Evolutionary conservation across 495 filamentous ascomycete species (phyloP), one percentile per base, ranked within the genome.

Genomic region (Emericellopsis terricola): DNA sequence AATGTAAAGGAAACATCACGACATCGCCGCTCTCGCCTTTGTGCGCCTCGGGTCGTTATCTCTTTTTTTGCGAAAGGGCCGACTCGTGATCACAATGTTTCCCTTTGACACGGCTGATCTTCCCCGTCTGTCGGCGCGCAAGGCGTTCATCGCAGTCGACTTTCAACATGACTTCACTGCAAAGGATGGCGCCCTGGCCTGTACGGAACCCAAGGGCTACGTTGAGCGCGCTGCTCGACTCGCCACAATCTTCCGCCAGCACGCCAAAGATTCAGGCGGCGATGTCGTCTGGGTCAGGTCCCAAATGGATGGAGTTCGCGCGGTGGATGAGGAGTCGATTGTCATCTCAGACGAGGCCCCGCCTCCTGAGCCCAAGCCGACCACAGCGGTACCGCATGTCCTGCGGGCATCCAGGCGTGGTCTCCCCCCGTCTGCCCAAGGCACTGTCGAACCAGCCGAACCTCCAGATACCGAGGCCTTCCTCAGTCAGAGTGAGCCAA

Each of bases 141-240:
- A 85, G 57, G 89, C 84, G 1, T 55, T 97, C 26, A 58, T 97
- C 16, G 51, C 94, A 10, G 60, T 94, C 34, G 86, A 92, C 47
- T 67, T 93, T 15, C 89, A 96, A 41, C 92, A 94, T 49, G 89
- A 94, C 52, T 92, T 94, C 46, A 51, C 92, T 29, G 67, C 71
- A 18, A 53, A 71, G 24, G 21, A 35, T 17, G 83, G 79, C 20
- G 71, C 73, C 27, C 59, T 93, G 21, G 66, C 75, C 23, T 67
- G 83, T 28, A 60, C 59, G 28, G 67, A 71, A 28, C 70, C 72
- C 14, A 55, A 68, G 7, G 71, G 75, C 10, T 81, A 84, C 33
- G 49, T 89, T 15, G 67, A 78, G 16, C 67, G 64, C 2, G 68
- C 85, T 19, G 62, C 73, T 8, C 51, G 63, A 1, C 59, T 97